phyloP scores from a whole-genome alignment of 306 rosid species.

The Dalbergia oliveri region DNA sequence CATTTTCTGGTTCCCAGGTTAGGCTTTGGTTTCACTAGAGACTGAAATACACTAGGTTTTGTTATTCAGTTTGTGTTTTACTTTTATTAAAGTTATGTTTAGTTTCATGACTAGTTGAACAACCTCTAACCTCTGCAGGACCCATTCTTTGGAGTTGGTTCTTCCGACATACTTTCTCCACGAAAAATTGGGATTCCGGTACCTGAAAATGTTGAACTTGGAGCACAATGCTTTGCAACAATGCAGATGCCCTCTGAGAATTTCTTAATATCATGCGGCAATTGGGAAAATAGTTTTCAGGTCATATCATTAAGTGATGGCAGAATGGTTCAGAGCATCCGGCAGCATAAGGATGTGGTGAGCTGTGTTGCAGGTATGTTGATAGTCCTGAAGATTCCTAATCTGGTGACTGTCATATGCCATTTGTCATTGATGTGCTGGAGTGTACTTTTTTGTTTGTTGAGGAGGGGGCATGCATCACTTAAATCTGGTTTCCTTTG shows the following conservation, averaged over 20 bases:
- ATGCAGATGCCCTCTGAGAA: conserved; percentile 84
- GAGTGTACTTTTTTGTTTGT: conserved; percentile 29
- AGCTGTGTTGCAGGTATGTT: conserved; percentile 95
- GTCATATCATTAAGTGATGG: conserved; percentile 89
- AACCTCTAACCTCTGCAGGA: conserved; percentile 66
- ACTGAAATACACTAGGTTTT: conserved; percentile 39
- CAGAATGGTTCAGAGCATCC: conserved; percentile 93
- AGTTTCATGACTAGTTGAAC: conserved; percentile 39
- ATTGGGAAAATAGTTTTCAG: conserved; percentile 99
- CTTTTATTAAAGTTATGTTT: conserved; percentile 25
- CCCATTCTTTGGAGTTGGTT: conserved; percentile 89
- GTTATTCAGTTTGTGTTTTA: conserved; percentile 12
- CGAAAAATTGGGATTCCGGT: conserved; percentile 91
- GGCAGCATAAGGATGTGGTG: conserved; percentile 97
- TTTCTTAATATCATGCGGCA: conserved; percentile 90
- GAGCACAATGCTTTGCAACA: conserved; percentile 87
- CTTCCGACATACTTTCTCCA: conserved; percentile 77
- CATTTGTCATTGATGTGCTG: conserved; percentile 19
- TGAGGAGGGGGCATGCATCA: conserved; percentile 29
- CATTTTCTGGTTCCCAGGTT: conserved; percentile 95
- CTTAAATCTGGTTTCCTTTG: conserved; percentile 30
- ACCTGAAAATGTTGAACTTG: conserved; percentile 91
- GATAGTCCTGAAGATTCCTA: conserved; percentile 23
- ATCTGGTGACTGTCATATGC: conserved; percentile 21
- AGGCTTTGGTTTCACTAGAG: conserved; percentile 49